Base-by-base conservation (phyloP, 106 monocot species). In the Triglochin maritima region DNA sequence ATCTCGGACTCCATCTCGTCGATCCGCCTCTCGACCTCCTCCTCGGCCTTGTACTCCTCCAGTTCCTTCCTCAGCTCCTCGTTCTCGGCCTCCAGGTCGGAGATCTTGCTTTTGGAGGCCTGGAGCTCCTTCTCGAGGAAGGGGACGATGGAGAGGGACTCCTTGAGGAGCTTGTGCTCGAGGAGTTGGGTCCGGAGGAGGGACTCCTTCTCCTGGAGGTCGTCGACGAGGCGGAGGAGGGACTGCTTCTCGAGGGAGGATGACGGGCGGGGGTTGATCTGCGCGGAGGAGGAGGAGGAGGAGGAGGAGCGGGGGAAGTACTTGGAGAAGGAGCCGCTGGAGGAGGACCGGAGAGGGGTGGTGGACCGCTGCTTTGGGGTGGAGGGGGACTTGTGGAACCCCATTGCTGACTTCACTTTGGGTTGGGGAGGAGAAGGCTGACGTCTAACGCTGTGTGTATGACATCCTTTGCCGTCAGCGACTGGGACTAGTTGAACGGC, bases 81-180 rank as follows among this genome's bases (percentile, higher is more conserved):
- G 60, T 90, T 95, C 73, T 85, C 85, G 11, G 72, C 70, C 70
- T 98, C 88, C 42, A 92, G 57, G 1, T 8, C 65, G 47, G 49
- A 59, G 47, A 73, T 65, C 9, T 46, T 58, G 52, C 72, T 70
- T 70, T 29, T 76, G 51, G 58, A 61, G 10, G 49, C 67, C 54
- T 78, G 81, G 63, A 90, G 74, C 75, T 92, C 85, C 47, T 71
- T 60, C 78, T 98, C 98, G 7, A 96, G 74, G 70, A 90, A 88
- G 17, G 96, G 96, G 1, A 96, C 96, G 29, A 96, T 79, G 63
- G 87, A 77, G 54, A 81, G 88, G 12, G 96, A 91, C 77, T 96
- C 96, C 70, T 77, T 87, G 17, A 91, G 76, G 13, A 96, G 72
- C 72, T 96, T 96, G 70, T 96, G 88, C 85, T 96, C 95, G 13